Percentiles rank a stretch among this genome's conserved stretches.
Evolutionary conservation across 352 stramenopile species (phyloP).

Genomic region (Phytophthora melonis): DNA sequence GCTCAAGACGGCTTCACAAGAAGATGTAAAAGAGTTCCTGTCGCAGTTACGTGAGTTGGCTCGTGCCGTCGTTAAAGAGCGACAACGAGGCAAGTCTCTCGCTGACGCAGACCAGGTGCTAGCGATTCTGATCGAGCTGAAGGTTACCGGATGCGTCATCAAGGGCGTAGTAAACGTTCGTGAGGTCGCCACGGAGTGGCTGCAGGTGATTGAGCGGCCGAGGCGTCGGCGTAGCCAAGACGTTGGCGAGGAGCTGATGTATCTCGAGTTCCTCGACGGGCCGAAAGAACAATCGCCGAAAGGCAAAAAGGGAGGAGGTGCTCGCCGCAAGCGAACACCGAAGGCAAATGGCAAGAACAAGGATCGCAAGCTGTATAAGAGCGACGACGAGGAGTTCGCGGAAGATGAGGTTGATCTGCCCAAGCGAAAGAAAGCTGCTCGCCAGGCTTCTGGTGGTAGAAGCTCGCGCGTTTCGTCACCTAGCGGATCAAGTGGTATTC

Average conservation of each 20-base stretch:
- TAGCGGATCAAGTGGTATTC: constrained; percentile 46
- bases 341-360: constrained; percentile 51
- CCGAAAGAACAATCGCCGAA: constrained; percentile 57
- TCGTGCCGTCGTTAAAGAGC: constrained; percentile 84
- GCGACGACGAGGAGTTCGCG: constrained; percentile 64
- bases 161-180: constrained; percentile 84
- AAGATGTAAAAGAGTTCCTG: constrained; percentile 88
- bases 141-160: constrained; percentile 83
- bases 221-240: constrained; percentile 89
- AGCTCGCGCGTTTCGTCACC: constrained; percentile 39
- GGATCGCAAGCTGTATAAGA: constrained; percentile 51
- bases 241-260: constrained; percentile 87
- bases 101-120: constrained; percentile 87
- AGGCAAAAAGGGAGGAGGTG: constrained; percentile 44
- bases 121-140: constrained; percentile 89
- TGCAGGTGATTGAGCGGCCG: constrained; percentile 89
- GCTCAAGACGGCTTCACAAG: constrained; percentile 72
- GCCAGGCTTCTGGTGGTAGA: constrained; percentile 39
- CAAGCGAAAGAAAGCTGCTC: constrained; percentile 51
- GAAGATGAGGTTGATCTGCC: constrained; percentile 44
- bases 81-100: constrained; percentile 84
- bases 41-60: constrained; percentile 79
- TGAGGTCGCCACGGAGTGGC: constrained; percentile 78
- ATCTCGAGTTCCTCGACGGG: constrained; percentile 86
- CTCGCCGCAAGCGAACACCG: constrained; percentile 42